These are phyloP conservation scores for Globisporangium canariense DNA, from an alignment of 352 stramenopile species.

Conservation along the genomic window DNA sequence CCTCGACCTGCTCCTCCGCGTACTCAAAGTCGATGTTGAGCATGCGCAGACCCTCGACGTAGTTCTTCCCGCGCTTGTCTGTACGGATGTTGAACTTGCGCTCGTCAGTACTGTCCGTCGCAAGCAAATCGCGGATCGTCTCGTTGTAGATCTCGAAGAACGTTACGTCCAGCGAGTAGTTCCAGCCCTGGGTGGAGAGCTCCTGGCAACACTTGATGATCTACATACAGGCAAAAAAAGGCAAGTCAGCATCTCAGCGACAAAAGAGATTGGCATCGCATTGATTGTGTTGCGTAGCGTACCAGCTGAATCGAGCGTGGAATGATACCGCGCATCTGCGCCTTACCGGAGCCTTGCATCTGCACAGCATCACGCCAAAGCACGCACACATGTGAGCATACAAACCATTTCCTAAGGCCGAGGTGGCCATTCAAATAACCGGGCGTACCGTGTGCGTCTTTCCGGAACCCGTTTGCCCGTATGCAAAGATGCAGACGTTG, in stretches of 20 bases:
- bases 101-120: conserved; percentile 36
- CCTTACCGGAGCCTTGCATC: conserved; percentile 97
- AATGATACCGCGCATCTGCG: conserved; percentile 97
- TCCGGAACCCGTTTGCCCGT: conserved; percentile 96
- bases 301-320: conserved; percentile 93
- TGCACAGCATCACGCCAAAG: conserved; percentile 10
- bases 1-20: conserved; percentile 85
- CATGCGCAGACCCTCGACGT: conserved; percentile 87
- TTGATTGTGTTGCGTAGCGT: background rate
- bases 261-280: background rate
- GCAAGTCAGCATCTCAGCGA: background rate
- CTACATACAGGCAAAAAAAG: conserved; percentile 12
- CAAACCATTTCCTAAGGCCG: no score
- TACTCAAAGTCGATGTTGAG: conserved; percentile 70
- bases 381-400: background rate
- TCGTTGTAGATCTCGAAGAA: conserved; percentile 99
- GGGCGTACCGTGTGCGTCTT: conserved; percentile 93
- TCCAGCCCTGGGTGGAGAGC: conserved; percentile 88
- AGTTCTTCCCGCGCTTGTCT: conserved; percentile 77
- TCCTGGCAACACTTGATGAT: conserved; percentile 80
- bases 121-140: conserved; percentile 97
- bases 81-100: conserved; percentile 83
- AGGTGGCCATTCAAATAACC: background rate
- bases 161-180: conserved; percentile 95
- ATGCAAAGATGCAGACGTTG: conserved; percentile 99